These are phyloP conservation scores for Millerozyma miso DNA, from an alignment of 805 yeast genomes.

Conservation along the genomic window DNA sequence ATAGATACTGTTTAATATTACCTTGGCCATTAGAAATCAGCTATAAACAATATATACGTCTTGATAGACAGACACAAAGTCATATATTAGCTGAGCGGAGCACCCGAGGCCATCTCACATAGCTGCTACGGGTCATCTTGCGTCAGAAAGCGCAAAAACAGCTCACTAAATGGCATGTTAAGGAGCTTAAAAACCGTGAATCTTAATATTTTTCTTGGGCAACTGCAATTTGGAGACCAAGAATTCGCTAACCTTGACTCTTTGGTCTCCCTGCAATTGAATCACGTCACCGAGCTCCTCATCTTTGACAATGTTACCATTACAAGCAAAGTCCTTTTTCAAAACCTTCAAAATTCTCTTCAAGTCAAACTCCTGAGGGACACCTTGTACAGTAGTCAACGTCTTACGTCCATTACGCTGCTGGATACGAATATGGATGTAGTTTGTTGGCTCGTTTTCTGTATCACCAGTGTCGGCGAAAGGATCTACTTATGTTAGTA, in stretches of 20 bases:
- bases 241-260: conserved; percentile 92
- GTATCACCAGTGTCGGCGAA: conserved; percentile 99
- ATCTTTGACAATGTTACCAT: conserved; percentile 96
- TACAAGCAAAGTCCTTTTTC: conserved; percentile 98
- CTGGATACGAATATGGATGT: conserved; percentile 97
- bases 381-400: conserved; percentile 96
- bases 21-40: background rate
- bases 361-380: conserved; percentile 90
- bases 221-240: conserved; percentile 80
- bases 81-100: background rate
- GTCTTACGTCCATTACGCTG: conserved; percentile 99
- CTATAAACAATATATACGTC: background rate
- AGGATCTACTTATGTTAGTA: conserved; percentile 55
- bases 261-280: conserved; percentile 98
- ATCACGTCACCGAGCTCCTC: conserved; percentile 94
- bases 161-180: background rate
- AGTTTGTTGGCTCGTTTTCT: conserved; percentile 92
- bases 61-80: background rate
- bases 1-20: no score
- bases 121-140: background rate
- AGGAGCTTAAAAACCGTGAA: conserved; percentile 82
- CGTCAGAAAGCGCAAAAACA: background rate
- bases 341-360: conserved; percentile 90
- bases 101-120: background rate
- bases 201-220: conserved; percentile 94